Percentiles rank a stretch among this genome's conserved stretches.
Conservation (phyloP, 1,284 basidiomycete genomes). For the Megacollybia platyphylla region DNA sequence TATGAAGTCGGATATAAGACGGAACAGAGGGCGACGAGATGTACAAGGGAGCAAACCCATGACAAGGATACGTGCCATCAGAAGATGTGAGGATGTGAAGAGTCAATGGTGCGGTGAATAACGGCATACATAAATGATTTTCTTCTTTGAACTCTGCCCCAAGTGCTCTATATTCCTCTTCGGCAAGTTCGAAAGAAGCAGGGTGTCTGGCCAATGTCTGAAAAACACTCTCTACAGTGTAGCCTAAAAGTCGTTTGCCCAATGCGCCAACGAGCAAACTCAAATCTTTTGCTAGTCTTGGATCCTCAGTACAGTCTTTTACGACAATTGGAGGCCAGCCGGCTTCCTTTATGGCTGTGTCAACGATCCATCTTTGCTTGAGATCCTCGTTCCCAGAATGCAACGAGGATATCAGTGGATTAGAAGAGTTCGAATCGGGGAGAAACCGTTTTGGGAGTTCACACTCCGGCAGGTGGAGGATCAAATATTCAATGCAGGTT, state of each 20-base stretch:
- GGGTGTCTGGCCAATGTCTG: neutral
- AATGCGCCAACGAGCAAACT: constrained; percentile 35
- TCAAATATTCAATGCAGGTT: constrained; percentile 64
- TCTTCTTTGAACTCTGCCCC: constrained; percentile 35
- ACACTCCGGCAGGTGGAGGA: constrained; percentile 68
- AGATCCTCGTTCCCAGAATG: constrained; percentile 54
- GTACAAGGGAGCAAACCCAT: constrained; percentile 60
- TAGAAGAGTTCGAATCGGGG: constrained; percentile 52
- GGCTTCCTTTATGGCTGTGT: constrained; percentile 73
- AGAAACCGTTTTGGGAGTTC: constrained; percentile 59
- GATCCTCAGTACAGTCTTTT: constrained; percentile 33
- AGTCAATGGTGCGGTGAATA: constrained; percentile 48
- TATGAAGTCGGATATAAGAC: constrained; percentile 77
- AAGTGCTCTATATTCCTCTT: constrained; percentile 60
- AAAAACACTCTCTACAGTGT: constrained; percentile 16
- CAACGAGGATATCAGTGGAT: constrained; percentile 50
- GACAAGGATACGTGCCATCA: constrained; percentile 39
- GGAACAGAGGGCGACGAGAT: constrained; percentile 63
- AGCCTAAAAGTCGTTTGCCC: constrained; percentile 34
- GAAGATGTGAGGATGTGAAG: constrained; percentile 57
- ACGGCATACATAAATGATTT: constrained; percentile 41
- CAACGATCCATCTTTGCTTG: constrained; percentile 71
- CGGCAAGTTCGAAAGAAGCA: constrained; percentile 20
- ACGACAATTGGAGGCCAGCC: constrained; percentile 75
- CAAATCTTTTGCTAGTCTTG: constrained; percentile 31